Percentiles rank a stretch among this genome's conserved stretches.
These are phyloP conservation scores for Trichoderma oligosporum DNA, from an alignment of 2,329 filamentous ascomycete genomes.

Conservation along the genomic window DNA sequence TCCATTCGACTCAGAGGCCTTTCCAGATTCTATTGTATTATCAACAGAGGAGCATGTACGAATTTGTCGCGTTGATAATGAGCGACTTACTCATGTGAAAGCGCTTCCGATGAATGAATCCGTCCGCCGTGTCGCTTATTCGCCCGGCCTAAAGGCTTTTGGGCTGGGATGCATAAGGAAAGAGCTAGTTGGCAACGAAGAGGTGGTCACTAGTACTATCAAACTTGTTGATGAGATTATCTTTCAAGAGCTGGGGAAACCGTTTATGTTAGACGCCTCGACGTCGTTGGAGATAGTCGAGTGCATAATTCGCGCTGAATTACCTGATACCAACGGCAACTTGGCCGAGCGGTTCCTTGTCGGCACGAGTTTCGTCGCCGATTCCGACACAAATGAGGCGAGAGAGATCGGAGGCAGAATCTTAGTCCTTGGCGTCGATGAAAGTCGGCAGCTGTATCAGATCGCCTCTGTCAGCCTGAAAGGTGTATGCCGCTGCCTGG, in stretches of 20 bases:
- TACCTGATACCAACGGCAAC: slow-evolving; percentile 56
- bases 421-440: slow-evolving; percentile 76
- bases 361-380: slow-evolving; percentile 74
- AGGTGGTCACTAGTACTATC: slow-evolving; percentile 75
- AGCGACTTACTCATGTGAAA: slow-evolving; percentile 84
- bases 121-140: slow-evolving; percentile 83
- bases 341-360: slow-evolving; percentile 79
- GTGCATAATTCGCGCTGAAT: slow-evolving; percentile 71
- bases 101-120: slow-evolving; percentile 75
- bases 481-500: slow-evolving; percentile 76
- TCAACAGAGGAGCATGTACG: slow-evolving; percentile 73
- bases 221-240: slow-evolving; percentile 86
- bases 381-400: slow-evolving; percentile 50
- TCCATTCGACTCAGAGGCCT: slow-evolving; percentile 76
- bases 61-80: slow-evolving; percentile 75
- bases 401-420: slow-evolving; percentile 66
- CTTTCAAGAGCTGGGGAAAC: slow-evolving; percentile 71
- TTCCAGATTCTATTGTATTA: slow-evolving; percentile 74
- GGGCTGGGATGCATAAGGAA: slow-evolving; percentile 82
- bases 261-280: slow-evolving; percentile 55
- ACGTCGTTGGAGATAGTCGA: slow-evolving; percentile 70
- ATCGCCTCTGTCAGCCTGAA: slow-evolving; percentile 67
- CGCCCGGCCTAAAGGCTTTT: slow-evolving; percentile 72
- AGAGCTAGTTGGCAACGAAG: slow-evolving; percentile 64
- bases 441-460: slow-evolving; percentile 67